A percentile compares a stretch with the other conserved stretches of the same genome.
phyloP scores from a whole-genome alignment of 1,284 basidiomycete genomes.

The Psilocybe mexicana region DNA sequence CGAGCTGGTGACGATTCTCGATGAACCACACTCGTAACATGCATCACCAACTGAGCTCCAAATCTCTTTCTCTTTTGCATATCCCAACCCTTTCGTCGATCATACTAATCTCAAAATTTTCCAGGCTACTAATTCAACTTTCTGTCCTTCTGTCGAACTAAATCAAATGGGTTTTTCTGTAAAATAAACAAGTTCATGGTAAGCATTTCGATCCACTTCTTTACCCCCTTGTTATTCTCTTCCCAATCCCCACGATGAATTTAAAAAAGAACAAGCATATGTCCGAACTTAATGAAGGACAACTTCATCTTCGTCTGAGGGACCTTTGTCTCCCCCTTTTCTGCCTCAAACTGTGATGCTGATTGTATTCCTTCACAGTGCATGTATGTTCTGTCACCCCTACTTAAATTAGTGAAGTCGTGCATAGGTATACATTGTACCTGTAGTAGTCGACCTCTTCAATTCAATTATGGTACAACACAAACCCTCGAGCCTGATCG shows the following conservation, averaged over 20 bases:
- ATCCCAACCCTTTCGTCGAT: constrained; percentile 16
- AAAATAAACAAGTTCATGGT: not conserved
- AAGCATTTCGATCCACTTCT: constrained; percentile 13
- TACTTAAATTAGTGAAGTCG: no score
- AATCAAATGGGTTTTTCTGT: no score
- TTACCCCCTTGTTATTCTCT: not conserved
- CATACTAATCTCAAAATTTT: constrained; percentile 43
- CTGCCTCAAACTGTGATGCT: not conserved
- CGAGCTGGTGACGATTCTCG: constrained; percentile 65
- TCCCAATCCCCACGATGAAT: constrained; percentile 32
- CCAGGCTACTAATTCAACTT: not conserved
- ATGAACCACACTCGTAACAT: constrained; percentile 77
- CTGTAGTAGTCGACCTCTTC: no score
- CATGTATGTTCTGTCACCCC: no score
- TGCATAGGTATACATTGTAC: not conserved
- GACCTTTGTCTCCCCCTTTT: constrained; percentile 8
- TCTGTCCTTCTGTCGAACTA: no score
- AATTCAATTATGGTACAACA: no score
- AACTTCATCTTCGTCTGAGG: constrained; percentile 35
- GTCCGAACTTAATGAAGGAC: constrained; percentile 39
- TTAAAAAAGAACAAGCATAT: constrained; percentile 40
- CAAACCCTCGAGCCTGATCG: no score
- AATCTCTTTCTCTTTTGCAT: constrained; percentile 21
- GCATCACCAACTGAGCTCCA: constrained; percentile 75
- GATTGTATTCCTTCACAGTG: not conserved